Conservation (phyloP, 768 basidiomycete genomes). For the Phaeotremella fagi region DNA sequence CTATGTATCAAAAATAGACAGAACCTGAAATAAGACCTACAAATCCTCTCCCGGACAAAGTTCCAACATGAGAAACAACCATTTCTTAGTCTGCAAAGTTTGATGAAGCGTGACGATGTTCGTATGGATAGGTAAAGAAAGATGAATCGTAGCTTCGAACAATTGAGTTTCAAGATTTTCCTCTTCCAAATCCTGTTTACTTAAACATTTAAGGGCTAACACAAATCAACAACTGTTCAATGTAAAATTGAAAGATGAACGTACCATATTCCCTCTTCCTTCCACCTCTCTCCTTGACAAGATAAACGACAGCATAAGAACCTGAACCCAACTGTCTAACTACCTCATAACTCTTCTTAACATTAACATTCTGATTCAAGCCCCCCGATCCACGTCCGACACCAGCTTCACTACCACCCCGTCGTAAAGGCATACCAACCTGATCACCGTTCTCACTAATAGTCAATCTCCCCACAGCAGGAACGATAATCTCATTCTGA, state of each 20-base stretch:
- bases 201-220: conserved; percentile 93
- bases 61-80: conserved; percentile 87
- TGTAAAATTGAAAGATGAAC: conserved; percentile 53
- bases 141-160: conserved; percentile 92
- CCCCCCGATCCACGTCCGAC: conserved; percentile 12
- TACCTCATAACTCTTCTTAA: conserved; percentile 61
- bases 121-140: conserved; percentile 79
- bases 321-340: conserved; percentile 79
- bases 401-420: conserved; percentile 36
- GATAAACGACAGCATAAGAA: conserved; percentile 89
- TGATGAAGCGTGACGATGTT: conserved; percentile 92
- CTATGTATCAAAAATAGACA: neutral
- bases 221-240: conserved; percentile 49
- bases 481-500: conserved; percentile 40
- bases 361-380: conserved; percentile 2
- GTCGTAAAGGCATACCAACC: conserved; percentile 23
- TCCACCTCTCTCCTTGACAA: conserved; percentile 55
- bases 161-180: conserved; percentile 84
- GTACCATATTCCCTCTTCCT: conserved; percentile 47
- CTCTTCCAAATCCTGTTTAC: conserved; percentile 85
- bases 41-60: conserved; percentile 95
- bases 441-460: conserved; percentile 16
- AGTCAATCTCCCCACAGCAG: conserved; percentile 30
- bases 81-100: conserved; percentile 86
- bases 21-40: conserved; percentile 13